These are phyloP conservation scores for Cyathus olla DNA, from an alignment of 1,284 basidiomycete species.

Conservation along the genomic window DNA sequence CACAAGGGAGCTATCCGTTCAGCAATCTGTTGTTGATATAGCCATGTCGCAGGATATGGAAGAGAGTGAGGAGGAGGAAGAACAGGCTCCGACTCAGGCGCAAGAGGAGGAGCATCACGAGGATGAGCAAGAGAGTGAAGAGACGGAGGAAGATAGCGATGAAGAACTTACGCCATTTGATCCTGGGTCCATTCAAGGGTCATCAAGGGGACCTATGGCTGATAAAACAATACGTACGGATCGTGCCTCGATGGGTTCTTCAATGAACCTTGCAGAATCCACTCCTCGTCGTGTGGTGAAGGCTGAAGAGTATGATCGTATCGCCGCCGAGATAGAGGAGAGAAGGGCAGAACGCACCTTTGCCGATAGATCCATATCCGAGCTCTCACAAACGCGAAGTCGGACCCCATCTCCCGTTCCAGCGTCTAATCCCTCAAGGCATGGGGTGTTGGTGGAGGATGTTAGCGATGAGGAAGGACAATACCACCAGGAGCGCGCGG, in stretches of 20 bases:
- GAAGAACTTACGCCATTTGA: conserved; percentile 41
- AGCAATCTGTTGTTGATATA: conserved; percentile 31
- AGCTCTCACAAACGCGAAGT: too few relatives aligned
- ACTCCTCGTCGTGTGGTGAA: conserved; percentile 51
- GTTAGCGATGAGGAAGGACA: conserved; percentile 1
- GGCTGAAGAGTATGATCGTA: conserved; percentile 61
- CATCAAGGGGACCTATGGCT: conserved; percentile 32
- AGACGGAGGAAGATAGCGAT: conserved; percentile 32
- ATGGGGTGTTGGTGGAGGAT: not conserved
- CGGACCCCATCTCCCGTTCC: too few relatives aligned
- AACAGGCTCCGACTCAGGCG: conserved; percentile 29
- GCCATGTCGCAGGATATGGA: conserved; percentile 37
- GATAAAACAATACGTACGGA: conserved; percentile 61
- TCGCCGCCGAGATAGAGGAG: conserved; percentile 69
- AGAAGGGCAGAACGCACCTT: conserved; percentile 61
- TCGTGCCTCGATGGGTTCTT: conserved; percentile 49
- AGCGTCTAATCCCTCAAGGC: too few relatives aligned
- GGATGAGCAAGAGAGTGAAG: conserved; percentile 13
- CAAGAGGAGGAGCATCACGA: conserved; percentile 16
- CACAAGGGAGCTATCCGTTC: conserved; percentile 37
- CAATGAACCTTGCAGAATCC: conserved; percentile 25
- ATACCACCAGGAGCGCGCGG: not conserved
- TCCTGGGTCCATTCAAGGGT: conserved; percentile 44
- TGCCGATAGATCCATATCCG: not conserved
- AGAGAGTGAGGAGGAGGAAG: conserved; percentile 37